A percentile compares a stretch with the other conserved stretches of the same genome.
phyloP scores from a whole-genome alignment of 208 protist species.

The Giardia duodenalis region DNA sequence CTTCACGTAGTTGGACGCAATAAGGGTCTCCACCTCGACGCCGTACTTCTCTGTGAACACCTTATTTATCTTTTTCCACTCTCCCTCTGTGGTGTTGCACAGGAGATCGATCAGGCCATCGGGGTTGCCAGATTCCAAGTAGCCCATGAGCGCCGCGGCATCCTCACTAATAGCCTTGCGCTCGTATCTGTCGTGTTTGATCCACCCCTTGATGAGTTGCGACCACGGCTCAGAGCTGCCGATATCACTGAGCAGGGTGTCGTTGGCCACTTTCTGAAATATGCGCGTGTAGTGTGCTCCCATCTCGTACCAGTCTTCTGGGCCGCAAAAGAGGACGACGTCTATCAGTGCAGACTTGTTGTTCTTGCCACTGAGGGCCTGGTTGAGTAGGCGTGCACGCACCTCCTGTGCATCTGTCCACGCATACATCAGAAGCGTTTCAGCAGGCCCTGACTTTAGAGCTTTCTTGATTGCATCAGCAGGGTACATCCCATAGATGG shows the following conservation, averaged over 20 bases:
- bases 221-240: not conserved
- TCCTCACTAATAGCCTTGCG: not conserved
- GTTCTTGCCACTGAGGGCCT: not conserved
- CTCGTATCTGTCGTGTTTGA: not conserved
- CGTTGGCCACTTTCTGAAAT: not conserved
- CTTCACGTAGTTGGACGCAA: not conserved
- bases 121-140: not conserved
- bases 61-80: not conserved
- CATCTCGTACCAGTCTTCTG: not conserved
- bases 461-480: not conserved
- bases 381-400: not conserved
- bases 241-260: not conserved
- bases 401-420: not conserved
- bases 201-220: not conserved
- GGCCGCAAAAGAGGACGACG: not conserved
- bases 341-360: not conserved
- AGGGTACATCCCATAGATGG: not conserved
- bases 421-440: not conserved
- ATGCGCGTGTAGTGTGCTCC: not conserved
- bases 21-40: not conserved
- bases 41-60: not conserved
- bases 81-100: not conserved
- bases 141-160: not conserved
- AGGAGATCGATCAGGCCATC: not conserved
- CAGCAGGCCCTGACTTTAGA: not conserved